Evolutionary conservation across 192 early-diverging fungal genomes (phyloP), one percentile per base, ranked within the genome.

Genomic region (Allomyces javanicus): DNA sequence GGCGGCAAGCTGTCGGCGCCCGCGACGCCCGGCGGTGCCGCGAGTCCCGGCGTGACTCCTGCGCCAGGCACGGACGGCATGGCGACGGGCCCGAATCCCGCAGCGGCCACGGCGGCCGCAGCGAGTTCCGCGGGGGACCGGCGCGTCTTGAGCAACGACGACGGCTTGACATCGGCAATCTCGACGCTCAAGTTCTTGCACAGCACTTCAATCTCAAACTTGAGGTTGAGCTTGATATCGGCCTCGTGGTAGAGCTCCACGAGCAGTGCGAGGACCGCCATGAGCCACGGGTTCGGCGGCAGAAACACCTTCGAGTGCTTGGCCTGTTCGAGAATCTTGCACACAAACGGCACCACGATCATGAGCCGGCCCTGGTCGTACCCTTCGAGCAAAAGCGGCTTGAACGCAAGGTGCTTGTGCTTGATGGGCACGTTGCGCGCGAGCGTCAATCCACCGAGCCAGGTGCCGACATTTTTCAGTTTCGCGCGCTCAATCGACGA

Each of bases 161-260:
- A 40, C 33, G 33, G 33, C 33, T 40, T 40, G 33, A 40, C 33
- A 40, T 40, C 33, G 33, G 33, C 33, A 40, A 40, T 40, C 33
- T 40, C 33, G 33, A 40, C 33, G 33, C 70, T 70, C 69, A 33
- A 76, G 50, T 88, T 86, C 74, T 97, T 97, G 78, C 93, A 97
- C 44, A 99, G 78, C 9, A 99, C 93, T 75, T 99, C 96, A 63
- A 99, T 91, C 71, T 97, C 94, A 77, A 99, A 99, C 65, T 93
- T 96, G 44, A 96, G 83, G 65, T 92, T 95, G 45, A 97, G 79
- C 75, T 94, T 97, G 40, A 99, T 75, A 67, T 95, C 90, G 0
- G 91, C 94, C 72, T 82, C 90, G 62, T 89, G 85, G 76, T 96
- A 97, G 11, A 99, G 77, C 74, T 99, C 96, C 4, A 88, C 87